Conservation (phyloP, 495 filamentous ascomycete genomes). For the Hypoxylon perforatum region DNA sequence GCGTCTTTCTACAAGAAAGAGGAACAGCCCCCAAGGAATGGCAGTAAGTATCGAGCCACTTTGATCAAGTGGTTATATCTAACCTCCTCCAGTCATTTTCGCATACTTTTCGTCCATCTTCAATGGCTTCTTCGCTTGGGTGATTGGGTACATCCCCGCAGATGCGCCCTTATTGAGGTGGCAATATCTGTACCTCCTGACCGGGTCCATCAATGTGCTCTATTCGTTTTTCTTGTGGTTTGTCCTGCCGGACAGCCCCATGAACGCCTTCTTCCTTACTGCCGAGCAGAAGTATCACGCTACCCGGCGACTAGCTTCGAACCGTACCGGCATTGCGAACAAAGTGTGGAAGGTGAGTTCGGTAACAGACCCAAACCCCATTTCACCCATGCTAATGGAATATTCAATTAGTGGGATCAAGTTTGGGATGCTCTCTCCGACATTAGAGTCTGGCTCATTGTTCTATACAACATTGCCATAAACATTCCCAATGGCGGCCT, state of each 20-base stretch:
- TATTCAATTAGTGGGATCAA: conserved; percentile 26
- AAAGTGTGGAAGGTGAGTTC: conserved; percentile 27
- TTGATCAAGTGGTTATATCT: conserved; percentile 12
- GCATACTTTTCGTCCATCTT: conserved; percentile 48
- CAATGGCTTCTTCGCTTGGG: conserved; percentile 60
- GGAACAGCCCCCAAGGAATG: conserved; percentile 51
- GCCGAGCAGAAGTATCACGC: conserved; percentile 38
- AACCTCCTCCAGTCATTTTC: conserved; percentile 31
- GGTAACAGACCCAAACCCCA: too few relatives aligned
- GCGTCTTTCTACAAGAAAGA: conserved; percentile 40
- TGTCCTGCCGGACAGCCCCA: conserved; percentile 42
- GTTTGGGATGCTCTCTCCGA: conserved; percentile 40
- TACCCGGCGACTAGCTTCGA: conserved; percentile 30
- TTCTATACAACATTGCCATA: conserved; percentile 34
- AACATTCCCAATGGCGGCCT: conserved; percentile 40
- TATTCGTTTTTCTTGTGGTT: conserved; percentile 41
- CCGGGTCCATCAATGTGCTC: conserved; percentile 38
- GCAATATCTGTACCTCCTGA: conserved; percentile 44
- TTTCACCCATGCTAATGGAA: too few relatives aligned
- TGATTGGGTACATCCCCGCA: conserved; percentile 54
- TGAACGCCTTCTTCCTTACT: conserved; percentile 43
- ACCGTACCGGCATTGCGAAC: conserved; percentile 38
- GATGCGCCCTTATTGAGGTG: conserved; percentile 38
- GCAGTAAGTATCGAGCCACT: conserved; percentile 51
- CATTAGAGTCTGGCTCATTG: conserved; percentile 34